Percentiles rank a stretch among this genome's conserved stretches.
These are phyloP conservation scores for Umbilicus rupestris DNA, from an alignment of 164 flowering plant genomes.

Conservation along the genomic window DNA sequence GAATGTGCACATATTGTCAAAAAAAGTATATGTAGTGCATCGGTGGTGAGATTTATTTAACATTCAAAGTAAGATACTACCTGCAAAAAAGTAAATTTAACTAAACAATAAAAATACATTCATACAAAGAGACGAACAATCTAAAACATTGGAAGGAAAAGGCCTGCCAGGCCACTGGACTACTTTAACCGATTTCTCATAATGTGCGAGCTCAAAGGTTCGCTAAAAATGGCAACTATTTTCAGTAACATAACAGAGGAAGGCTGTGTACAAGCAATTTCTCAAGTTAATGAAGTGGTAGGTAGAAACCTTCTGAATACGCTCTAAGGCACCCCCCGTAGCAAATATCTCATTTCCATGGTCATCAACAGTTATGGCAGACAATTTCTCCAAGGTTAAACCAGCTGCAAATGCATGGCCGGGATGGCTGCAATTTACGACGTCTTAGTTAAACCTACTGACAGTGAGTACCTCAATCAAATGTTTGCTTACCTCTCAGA, in stretches of 20 bases:
- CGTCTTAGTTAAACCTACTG: neutral
- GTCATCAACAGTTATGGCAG: conserved; percentile 88
- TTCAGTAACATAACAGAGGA: neutral
- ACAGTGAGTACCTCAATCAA: neutral
- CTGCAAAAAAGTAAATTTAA: neutral
- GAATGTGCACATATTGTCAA: neutral
- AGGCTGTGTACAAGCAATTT: neutral
- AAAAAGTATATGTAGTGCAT: neutral
- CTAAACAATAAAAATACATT: neutral
- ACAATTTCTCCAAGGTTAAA: conserved; percentile 70
- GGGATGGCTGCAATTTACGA: conserved; percentile 58
- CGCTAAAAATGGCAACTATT: neutral
- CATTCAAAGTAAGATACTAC: neutral
- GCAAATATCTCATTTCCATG: conserved; percentile 77
- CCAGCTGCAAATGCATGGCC: conserved; percentile 98
- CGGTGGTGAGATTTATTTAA: neutral
- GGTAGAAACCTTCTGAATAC: conserved; percentile 66
- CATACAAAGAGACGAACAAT: neutral
- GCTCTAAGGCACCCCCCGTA: conserved; percentile 77
- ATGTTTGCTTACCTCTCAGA: conserved; percentile 61
- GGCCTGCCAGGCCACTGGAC: neutral
- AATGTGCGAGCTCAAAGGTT: neutral
- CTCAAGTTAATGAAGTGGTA: neutral
- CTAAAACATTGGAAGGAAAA: neutral
- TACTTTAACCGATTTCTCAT: neutral